Base-by-base conservation (phyloP, 2,329 filamentous ascomycete genomes). In the Fusarium papillatum region DNA sequence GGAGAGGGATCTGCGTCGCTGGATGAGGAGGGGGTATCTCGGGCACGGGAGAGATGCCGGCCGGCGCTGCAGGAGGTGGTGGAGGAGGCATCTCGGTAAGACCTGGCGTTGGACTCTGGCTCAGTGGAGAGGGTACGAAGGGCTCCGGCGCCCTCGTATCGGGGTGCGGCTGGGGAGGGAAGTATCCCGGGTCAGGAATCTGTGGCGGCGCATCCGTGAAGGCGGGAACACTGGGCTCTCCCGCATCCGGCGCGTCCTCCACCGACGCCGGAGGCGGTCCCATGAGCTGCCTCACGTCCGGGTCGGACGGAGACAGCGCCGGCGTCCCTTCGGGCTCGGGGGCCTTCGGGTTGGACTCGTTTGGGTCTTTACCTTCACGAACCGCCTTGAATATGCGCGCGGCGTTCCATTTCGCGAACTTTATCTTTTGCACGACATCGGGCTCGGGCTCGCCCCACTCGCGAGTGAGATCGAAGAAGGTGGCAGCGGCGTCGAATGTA, bases 391-490 rank as follows among this genome's bases (percentile, higher is more conserved):
- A 89, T 81, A 99, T 99, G 69, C 97, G 92, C 41, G 96, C 87
- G 3, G 96, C 96, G 83, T 98, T 97, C 90, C 95, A 99, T 84
- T 98, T 99, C 50, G 96, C 95, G 82, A 95, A 99, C 83, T 97
- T 98, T 85, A 96, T 95, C 87, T 98, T 98, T 66, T 95, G 91
- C 46, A 92, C 88, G 24, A 93, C 91, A 80, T 98, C 95, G 1
- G 90, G 85, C 39, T 98, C 95, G 14, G 93, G 86, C 0, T 90
- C 85, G 8, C 92, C 93, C 95, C 96, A 99, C 80, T 98, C 94
- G 75, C 93, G 93, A 68, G 95, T 90, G 7, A 98, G 88, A 77
- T 98, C 95, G 80, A 98, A 92, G 83, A 99, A 98, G 0, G 95
- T 98, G 0, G 95, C 93, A 0, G 97, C 95, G 2, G 97, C 97